These are phyloP conservation scores for Hirschfeldia incana DNA, from an alignment of 345 rosid genomes.

Conservation along the genomic window DNA sequence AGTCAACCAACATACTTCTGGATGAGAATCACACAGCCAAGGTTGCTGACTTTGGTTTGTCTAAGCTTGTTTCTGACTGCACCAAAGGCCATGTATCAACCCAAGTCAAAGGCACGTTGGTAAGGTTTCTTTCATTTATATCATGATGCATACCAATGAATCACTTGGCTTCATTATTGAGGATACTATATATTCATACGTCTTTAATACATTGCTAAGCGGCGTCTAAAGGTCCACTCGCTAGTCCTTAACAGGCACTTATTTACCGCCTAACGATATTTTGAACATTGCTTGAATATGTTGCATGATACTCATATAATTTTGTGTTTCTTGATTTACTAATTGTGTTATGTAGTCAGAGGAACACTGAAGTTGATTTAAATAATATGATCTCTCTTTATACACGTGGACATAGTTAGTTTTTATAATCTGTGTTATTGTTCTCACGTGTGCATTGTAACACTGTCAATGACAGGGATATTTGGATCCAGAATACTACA, in stretches of 20 bases:
- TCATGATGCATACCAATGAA: not conserved
- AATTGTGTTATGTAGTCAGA: too few relatives aligned
- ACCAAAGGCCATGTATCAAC: conserved; percentile 97
- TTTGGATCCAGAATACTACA: conserved; percentile 96
- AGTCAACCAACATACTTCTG: conserved; percentile 82
- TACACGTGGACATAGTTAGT: too few relatives aligned
- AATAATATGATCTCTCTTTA: too few relatives aligned
- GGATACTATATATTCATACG: not conserved
- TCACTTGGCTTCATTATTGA: not conserved
- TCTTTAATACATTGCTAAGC: too few relatives aligned
- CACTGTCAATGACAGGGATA: conserved; percentile 62
- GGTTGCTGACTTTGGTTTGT: conserved; percentile 95
- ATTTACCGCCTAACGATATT: too few relatives aligned
- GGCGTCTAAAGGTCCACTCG: too few relatives aligned
- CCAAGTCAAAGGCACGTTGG: conserved; percentile 98
- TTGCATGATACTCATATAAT: not conserved
- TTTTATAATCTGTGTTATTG: not conserved
- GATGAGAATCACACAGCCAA: conserved; percentile 84
- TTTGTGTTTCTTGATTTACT: not conserved
- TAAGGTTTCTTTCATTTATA: conserved; percentile 31
- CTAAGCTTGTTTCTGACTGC: conserved; percentile 86
- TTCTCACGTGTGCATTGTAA: not conserved
- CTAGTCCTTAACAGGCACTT: too few relatives aligned
- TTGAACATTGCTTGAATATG: too few relatives aligned
- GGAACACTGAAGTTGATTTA: too few relatives aligned